Evolutionary conservation across 495 filamentous ascomycete species (phyloP).

Genomic region (Hyphodiscus hymeniophilus): DNA sequence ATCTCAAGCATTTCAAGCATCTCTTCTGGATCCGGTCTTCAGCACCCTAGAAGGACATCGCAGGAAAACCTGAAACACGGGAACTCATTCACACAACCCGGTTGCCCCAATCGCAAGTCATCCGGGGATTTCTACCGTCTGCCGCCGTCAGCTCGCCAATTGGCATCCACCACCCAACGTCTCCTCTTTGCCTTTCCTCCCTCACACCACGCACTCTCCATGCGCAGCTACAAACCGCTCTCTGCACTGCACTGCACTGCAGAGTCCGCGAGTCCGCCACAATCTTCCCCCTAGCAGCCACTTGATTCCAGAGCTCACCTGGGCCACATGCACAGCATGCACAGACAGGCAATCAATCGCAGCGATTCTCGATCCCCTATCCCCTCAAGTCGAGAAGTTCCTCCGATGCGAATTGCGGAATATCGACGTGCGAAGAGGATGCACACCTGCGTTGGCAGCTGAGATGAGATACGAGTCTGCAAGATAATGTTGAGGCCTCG

Average conservation of each 20-base stretch:
- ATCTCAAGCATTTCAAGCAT: too few relatives aligned
- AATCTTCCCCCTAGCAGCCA: not conserved
- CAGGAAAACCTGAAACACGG: slow-evolving; percentile 19
- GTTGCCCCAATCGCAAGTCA: slow-evolving; percentile 11
- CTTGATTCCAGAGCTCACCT: not conserved
- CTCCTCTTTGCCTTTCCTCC: too few relatives aligned
- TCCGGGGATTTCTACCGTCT: not conserved
- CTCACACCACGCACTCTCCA: too few relatives aligned
- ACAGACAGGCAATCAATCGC: too few relatives aligned
- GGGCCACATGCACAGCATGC: not conserved
- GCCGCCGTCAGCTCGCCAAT: not conserved
- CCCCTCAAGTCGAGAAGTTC: slow-evolving; percentile 3
- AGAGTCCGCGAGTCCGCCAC: not conserved
- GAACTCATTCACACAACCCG: too few relatives aligned
- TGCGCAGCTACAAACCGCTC: too few relatives aligned
- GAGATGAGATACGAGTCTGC: not conserved
- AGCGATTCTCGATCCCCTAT: not conserved
- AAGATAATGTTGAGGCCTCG: not conserved
- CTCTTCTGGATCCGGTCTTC: not conserved
- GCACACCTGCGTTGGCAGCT: slow-evolving; percentile 9
- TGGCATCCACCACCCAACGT: not conserved
- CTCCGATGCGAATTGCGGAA: slow-evolving; percentile 12
- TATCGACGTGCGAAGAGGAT: not conserved
- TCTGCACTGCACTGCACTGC: too few relatives aligned
- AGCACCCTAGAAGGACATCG: slow-evolving; percentile 5